A percentile compares a stretch with the other conserved stretches of the same genome.
Conservation (phyloP, 2,329 filamentous ascomycete genomes). For the Aspergillus transmontanensis region DNA sequence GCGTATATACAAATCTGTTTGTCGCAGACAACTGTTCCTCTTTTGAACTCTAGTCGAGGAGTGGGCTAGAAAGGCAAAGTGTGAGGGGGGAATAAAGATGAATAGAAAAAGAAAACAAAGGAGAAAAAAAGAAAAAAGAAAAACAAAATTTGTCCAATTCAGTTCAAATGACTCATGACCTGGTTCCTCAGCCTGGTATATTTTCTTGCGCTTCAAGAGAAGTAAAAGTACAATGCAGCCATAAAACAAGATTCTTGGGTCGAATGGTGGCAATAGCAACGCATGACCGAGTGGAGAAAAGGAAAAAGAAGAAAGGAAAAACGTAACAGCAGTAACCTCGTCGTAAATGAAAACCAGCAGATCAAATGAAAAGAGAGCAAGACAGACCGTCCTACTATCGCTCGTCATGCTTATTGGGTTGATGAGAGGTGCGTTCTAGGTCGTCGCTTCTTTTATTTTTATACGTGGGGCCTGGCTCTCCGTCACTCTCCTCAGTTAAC, state of each 20-base stretch:
- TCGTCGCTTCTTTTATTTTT: slow-evolving; percentile 32
- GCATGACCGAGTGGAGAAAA: slow-evolving; percentile 7
- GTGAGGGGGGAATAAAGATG: slow-evolving; percentile 14
- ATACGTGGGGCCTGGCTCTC: slow-evolving; percentile 40
- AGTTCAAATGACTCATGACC: slow-evolving; percentile 22
- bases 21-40: slow-evolving; percentile 20
- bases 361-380: slow-evolving; percentile 9
- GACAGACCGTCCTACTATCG: slow-evolving; percentile 25
- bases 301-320: slow-evolving; percentile 19
- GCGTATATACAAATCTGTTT: slow-evolving; percentile 29
- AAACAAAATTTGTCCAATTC: slow-evolving; percentile 14
- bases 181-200: slow-evolving; percentile 18
- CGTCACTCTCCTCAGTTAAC: slow-evolving; percentile 75
- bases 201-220: slow-evolving; percentile 18
- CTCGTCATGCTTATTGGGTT: slow-evolving; percentile 36
- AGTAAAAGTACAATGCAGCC: slow-evolving; percentile 29
- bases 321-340: slow-evolving; percentile 28
- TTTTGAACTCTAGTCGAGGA: slow-evolving; percentile 15
- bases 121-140: slow-evolving; percentile 11
- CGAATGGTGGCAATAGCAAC: slow-evolving; percentile 1
- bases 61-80: slow-evolving; percentile 5
- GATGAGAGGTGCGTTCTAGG: slow-evolving; percentile 26
- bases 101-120: slow-evolving; percentile 6
- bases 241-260: slow-evolving; percentile 9
- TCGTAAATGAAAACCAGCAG: slow-evolving; percentile 22